These are phyloP conservation scores for Hamamelis virginiana DNA, from an alignment of 164 flowering plant genomes.

Conservation along the genomic window DNA sequence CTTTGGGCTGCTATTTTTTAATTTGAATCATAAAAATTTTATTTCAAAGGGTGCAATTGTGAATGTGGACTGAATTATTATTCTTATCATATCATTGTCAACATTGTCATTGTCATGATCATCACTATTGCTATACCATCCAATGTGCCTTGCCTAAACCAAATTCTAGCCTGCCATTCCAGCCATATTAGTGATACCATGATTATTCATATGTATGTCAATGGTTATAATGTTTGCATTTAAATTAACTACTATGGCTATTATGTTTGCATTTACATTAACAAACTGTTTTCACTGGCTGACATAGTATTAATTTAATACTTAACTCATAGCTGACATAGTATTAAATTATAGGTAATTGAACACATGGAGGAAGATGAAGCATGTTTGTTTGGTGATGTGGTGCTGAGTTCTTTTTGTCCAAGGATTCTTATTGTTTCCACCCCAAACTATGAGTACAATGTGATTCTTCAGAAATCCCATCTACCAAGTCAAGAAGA, in stretches of 20 bases:
- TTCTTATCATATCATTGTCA: too few relatives aligned
- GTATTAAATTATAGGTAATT: constrained; percentile 58
- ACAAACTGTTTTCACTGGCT: neutral
- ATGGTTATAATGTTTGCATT: neutral
- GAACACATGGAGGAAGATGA: constrained; percentile 99
- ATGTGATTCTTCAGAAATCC: constrained; percentile 63
- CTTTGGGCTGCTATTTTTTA: too few relatives aligned
- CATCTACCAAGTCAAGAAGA: constrained; percentile 45
- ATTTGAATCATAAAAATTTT: too few relatives aligned
- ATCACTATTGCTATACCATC: too few relatives aligned
- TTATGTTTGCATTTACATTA: too few relatives aligned
- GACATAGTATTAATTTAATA: neutral
- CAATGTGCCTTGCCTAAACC: too few relatives aligned
- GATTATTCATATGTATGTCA: too few relatives aligned
- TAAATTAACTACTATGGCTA: too few relatives aligned
- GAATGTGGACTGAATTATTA: too few relatives aligned
- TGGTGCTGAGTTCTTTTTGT: constrained; percentile 60
- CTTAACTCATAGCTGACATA: neutral
- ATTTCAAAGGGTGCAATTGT: too few relatives aligned
- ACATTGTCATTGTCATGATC: too few relatives aligned
- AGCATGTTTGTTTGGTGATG: constrained; percentile 72
- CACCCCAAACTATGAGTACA: constrained; percentile 96
- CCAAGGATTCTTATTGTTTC: constrained; percentile 83
- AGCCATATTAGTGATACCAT: neutral
- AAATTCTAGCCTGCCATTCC: neutral